These are phyloP conservation scores for Begonia masoniana DNA, from an alignment of 306 rosid genomes.

Conservation along the genomic window DNA sequence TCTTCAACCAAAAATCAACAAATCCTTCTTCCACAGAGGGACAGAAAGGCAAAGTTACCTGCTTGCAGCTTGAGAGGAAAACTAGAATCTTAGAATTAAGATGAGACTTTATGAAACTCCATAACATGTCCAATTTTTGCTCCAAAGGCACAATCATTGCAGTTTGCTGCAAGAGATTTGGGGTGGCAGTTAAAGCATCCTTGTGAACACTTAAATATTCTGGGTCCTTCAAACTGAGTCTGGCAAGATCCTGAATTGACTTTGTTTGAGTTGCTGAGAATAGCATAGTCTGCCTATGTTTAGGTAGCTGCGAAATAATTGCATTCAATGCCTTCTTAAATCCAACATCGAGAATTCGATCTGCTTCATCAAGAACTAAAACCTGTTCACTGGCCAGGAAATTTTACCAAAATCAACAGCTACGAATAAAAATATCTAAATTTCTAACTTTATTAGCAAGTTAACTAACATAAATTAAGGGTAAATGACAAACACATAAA, in stretches of 20 bases:
- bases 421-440: neutral
- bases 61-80: constrained; percentile 81
- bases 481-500: neutral
- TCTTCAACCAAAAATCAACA: constrained; percentile 7
- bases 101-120: constrained; percentile 90
- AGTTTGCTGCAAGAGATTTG: constrained; percentile 59
- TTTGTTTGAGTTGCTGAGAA: constrained; percentile 94
- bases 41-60: constrained; percentile 23
- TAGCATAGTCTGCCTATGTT: constrained; percentile 73
- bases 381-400: constrained; percentile 49
- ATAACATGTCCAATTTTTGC: constrained; percentile 69
- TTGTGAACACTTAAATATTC: constrained; percentile 89
- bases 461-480: neutral
- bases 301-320: constrained; percentile 78
- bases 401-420: constrained; percentile 24
- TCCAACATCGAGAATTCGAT: constrained; percentile 72
- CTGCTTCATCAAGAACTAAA: constrained; percentile 93
- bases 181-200: constrained; percentile 76
- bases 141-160: constrained; percentile 68
- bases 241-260: constrained; percentile 76
- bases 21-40: neutral
- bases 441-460: neutral
- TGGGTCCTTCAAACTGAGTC: constrained; percentile 94
- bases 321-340: constrained; percentile 72
- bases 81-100: constrained; percentile 67